Evolutionary conservation across 441 rosid species (phyloP), one percentile per base, ranked within the genome.

Genomic region (Rhodomyrtus psidioides): DNA sequence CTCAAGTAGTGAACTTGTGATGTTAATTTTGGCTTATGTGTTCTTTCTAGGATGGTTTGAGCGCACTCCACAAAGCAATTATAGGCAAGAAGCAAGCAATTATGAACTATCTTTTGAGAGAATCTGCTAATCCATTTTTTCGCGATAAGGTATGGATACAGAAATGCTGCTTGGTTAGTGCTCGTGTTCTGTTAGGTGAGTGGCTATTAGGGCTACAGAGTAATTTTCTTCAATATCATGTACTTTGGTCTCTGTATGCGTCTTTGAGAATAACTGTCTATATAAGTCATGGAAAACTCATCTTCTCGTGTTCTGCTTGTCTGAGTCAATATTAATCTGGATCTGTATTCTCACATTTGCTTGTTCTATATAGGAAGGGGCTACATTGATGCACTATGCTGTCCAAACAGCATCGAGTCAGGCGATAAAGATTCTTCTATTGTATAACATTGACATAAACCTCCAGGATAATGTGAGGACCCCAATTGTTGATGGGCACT

Each of bases 301-400:
- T 24, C 49, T 70, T 39, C 4, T 65, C 8, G n/a, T 65, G 42
- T 28, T 4, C 21, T 21, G 7, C n/a, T 39, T 70, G 10, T 70
- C 79, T 27, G 39, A 53, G 58, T 28, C 59, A 27, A 27, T 28
- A 30, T 30, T 82, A 82, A 14, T 28, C 59, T 17, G 39, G 46
- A 53, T 55, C 59, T 21, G n/a, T 82, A 15, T 82, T 82, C 27
- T 56, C 58, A 51, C 56, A 39, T 30, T 82, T 82, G 46, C 4
- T 9, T 53, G 55, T 65, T 82, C 81, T 49, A 55, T 85, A 84
- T 89, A 97, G 98, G 97, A 96, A 79, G 98, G 98, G 46, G 99
- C 98, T 55, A 91, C 95, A 82, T 92, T 96, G 91, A 87, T 97
- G 93, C 99, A 97, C 92, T 94, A 96, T 93, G 99, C 98, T 79